Percentiles rank a stretch among this genome's conserved stretches.
Evolutionary conservation across 2,329 filamentous ascomycete species (phyloP).

Genomic region (Waltergamsia citrina): DNA sequence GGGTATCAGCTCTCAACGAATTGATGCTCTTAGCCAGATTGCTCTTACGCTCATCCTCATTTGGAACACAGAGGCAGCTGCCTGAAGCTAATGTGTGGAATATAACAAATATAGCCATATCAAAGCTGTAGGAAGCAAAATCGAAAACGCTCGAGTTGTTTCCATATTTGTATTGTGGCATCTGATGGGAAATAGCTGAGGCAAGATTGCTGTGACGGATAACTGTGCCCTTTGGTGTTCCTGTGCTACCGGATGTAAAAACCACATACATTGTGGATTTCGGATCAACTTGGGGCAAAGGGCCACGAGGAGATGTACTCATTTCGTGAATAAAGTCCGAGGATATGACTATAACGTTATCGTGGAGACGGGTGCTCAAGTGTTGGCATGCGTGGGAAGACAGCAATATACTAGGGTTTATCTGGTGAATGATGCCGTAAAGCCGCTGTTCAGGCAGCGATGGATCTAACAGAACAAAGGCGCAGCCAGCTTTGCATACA

Average conservation of each 20-base stretch:
- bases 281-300: background rate
- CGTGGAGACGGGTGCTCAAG: no score
- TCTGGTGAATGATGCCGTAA: background rate
- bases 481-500: slow-evolving; percentile 12
- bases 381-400: no score
- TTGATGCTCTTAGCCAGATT: slow-evolving; percentile 7
- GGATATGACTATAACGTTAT: no score
- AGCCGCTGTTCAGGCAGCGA: slow-evolving; percentile 2
- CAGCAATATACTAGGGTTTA: background rate
- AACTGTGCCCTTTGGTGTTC: slow-evolving; percentile 12
- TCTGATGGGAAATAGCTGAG: slow-evolving; percentile 2
- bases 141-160: slow-evolving; percentile 2
- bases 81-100: slow-evolving; percentile 5
- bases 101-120: slow-evolving; percentile 5
- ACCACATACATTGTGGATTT: slow-evolving; percentile 8
- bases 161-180: background rate
- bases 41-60: slow-evolving; percentile 8
- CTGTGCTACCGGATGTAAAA: slow-evolving; percentile 14
- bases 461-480: slow-evolving; percentile 12
- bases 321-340: no score
- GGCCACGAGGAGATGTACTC: background rate
- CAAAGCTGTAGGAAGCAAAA: slow-evolving; percentile 9
- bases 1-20: slow-evolving; percentile 6
- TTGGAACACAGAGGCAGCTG: slow-evolving; percentile 8
- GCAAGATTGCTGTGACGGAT: slow-evolving; percentile 9